Percentiles rank a stretch among this genome's conserved stretches.
Evolutionary conservation across 176 grass and related monocot species (phyloP).

Genomic region (Alopecurus myosuroides): DNA sequence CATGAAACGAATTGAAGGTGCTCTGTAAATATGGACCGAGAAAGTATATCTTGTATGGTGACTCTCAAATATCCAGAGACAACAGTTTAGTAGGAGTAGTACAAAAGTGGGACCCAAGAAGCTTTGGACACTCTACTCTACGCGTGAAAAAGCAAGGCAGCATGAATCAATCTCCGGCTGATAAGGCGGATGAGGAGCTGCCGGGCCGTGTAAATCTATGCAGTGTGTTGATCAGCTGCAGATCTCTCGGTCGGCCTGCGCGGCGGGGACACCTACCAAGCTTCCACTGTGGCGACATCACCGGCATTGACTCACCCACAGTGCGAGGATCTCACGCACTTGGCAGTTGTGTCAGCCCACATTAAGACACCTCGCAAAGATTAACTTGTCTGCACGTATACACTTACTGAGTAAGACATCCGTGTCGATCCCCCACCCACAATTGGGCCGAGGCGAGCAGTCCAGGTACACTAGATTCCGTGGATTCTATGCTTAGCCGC

Average conservation of each 20-base stretch:
- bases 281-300: slow-evolving; percentile 39
- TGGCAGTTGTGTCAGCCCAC: slow-evolving; percentile 13
- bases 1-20: too few species aligned
- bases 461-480: background rate
- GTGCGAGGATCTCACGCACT: slow-evolving; percentile 6
- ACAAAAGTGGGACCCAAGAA: background rate
- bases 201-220: background rate
- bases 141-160: background rate
- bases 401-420: slow-evolving; percentile 4
- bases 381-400: background rate
- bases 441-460: slow-evolving; percentile 24
- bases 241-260: background rate
- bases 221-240: background rate
- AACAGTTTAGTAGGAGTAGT: too few species aligned
- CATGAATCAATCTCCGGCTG: background rate
- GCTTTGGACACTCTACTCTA: background rate
- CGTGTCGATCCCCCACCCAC: background rate
- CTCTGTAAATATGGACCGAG: too few species aligned
- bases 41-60: too few species aligned
- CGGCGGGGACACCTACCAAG: background rate
- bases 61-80: too few species aligned
- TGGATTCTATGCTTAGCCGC: background rate
- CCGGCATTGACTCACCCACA: slow-evolving; percentile 39
- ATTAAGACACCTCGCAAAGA: slow-evolving; percentile 7
- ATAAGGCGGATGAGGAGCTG: background rate